Conservation (phyloP, 2,329 filamentous ascomycete genomes). For the Claviceps paspali region DNA sequence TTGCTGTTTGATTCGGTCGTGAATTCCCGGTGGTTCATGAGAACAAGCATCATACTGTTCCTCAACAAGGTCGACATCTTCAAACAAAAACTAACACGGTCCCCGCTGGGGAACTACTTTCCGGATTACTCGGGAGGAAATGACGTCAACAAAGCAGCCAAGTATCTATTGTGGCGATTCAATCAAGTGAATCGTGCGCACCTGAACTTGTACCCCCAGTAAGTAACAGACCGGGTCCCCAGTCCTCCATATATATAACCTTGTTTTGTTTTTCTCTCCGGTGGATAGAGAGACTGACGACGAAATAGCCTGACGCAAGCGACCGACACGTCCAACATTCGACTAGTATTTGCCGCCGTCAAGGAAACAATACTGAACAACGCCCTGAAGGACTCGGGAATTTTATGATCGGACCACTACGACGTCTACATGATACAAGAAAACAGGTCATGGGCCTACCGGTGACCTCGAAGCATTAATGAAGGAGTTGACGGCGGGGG, state of each 20-base stretch:
- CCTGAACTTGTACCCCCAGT: slow-evolving; percentile 95
- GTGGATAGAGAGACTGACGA: neutral
- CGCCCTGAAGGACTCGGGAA: slow-evolving; percentile 92
- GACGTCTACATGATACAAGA: slow-evolving; percentile 8
- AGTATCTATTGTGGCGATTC: slow-evolving; percentile 95
- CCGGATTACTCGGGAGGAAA: slow-evolving; percentile 95
- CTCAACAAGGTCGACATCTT: slow-evolving; percentile 98
- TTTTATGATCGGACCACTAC: slow-evolving; percentile 47
- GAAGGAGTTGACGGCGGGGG: slow-evolving; percentile 8
- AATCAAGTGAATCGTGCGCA: slow-evolving; percentile 97
- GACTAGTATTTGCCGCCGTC: slow-evolving; percentile 91
- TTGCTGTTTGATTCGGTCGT: slow-evolving; percentile 96
- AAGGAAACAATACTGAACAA: slow-evolving; percentile 99
- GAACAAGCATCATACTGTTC: slow-evolving; percentile 96
- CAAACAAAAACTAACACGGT: slow-evolving; percentile 81
- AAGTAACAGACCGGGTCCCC: slow-evolving; percentile 22
- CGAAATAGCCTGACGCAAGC: slow-evolving; percentile 76
- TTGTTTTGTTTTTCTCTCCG: neutral
- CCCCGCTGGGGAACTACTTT: slow-evolving; percentile 87
- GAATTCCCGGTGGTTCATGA: slow-evolving; percentile 98
- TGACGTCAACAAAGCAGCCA: slow-evolving; percentile 94
- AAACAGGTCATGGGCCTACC: slow-evolving; percentile 3
- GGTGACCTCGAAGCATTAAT: slow-evolving; percentile 10
- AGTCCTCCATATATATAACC: too few species aligned
- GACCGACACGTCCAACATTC: slow-evolving; percentile 96